Evolutionary conservation across 2,329 filamentous ascomycete species (phyloP), one percentile per base, ranked within the genome.

Genomic region (Blastomyces parvus): DNA sequence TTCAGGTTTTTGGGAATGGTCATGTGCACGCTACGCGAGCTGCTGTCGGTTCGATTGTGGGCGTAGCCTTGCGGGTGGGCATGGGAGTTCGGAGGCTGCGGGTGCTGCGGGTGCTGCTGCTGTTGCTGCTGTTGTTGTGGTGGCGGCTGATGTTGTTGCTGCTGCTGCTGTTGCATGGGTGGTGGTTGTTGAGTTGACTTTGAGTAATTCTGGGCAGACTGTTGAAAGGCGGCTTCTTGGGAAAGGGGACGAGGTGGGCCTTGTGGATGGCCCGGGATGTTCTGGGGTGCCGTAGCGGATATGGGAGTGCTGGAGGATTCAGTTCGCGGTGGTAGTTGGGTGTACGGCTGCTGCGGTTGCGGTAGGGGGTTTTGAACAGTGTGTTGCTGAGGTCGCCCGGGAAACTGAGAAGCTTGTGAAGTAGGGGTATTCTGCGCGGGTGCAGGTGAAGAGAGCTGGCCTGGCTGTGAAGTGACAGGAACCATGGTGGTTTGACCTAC

Each of bases 1-100:
- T 88, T 87, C 58, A 97, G 82, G 48, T 84, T 86, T 76, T 95
- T 96, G 2, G 91, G 88, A 59, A 96, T 96, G 0, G 87, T 87
- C 80, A 94, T 88, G 73, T 91, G 91, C 56, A 81, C 78, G 68
- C 82, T 77, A 57, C 78, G 79, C 9, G 74, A 70, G 30, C 75
- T 74, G 48, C 76, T 77, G 50, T 74, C 70, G 22, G 74, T 71
- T 40, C 75, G 75, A 59, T 78, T 77, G 62, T 74, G 70, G 30
- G 79, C 74, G 63, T 78, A 77, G 58, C 73, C 74, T 30, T 72
- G 72, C 19, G 78, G 77, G 63, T 79, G 76, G 25, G 73, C 70
- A 64, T 78, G 75, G n/a, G 73, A 65, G 50, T 61, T 64, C 66
- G 44, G 71, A 74, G 36, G 67, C 69, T 48, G 72, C 67, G 11